Base-by-base conservation (phyloP, 192 early-diverging fungal genomes). In the Dispira simplex region DNA sequence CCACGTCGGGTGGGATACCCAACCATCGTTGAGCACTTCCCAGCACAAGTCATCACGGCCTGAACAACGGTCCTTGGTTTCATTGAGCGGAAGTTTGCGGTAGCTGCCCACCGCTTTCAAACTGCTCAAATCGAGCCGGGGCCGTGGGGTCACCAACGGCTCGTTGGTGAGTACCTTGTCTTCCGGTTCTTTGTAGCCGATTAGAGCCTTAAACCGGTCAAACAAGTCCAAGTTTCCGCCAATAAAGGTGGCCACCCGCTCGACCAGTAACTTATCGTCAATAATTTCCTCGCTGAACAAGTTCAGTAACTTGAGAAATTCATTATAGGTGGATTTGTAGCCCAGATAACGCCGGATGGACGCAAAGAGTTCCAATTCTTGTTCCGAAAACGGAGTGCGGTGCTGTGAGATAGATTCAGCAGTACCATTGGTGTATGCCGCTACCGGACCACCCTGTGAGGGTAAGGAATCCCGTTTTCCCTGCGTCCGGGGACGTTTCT, bases 11-110 rank as follows among this genome's bases (percentile, higher is more conserved):
- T 93, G 92, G 0, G 92, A 93, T 13, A 91, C 87, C 81, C 89
- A 99, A 32, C 88, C 84, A 78, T 97, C 93, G 71, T 97, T 97
- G n/a, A 99, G 73, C 1, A 99, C 95, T 68, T 97, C 94, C 60
- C 80, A 85, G 74, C 85, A 84, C 67, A 97, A 71, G 25, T 85
- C 85, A 63, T 99, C 97, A n/a, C 92, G 83, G 8, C 97, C 97
- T 27, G 91, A 90, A 70, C 94, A 98, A 23, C 77, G 76, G 26
- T 80, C 65, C 44, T 70, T 64, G 23, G 71, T 68, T 55, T 63
- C 69, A n/a, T 68, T 65, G 4, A 73, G 71, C 0, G 76, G 77
- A 52, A 81, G 47, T 47, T 73, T 63, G 43, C 79, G 75, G 49
- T 80, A 80, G 70, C 77, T 79, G 14, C 77, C 77, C 27, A 69